Evolutionary conservation across 805 yeast species (phyloP), one percentile per base, ranked within the genome.

Genomic region (Yueomyces sp.): DNA sequence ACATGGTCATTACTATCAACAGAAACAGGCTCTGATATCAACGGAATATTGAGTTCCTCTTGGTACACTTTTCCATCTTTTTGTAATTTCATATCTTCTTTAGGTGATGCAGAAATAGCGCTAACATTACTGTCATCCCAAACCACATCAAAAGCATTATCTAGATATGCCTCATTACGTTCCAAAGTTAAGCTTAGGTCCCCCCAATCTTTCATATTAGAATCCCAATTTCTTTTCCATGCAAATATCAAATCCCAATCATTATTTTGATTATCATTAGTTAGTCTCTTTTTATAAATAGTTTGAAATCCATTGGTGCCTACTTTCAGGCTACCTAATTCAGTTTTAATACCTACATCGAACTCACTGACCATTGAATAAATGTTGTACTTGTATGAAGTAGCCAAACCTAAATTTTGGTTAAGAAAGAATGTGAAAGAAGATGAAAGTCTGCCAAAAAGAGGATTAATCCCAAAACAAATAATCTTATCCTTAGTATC

Each of bases 321-420:
- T 9, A 34, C n/a, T 7, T 6, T 5, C n/a, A 34, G n/a, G 5
- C 26, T 11, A 11, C 12, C 8, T 7, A 9, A 5, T 9, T 34
- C n/a, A 34, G 8, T 2, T 9, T 11, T 34, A 11, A 34, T 7
- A 3, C 98, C 98, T 29, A 92, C 62, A 0, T 90, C 77, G 41
- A 92, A 64, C 57, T 90, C 85, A 43, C 95, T 83, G 50, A 85
- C 83, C 54, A 90, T 88, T 0, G 97, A 90, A 57, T 85, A 90
- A 43, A 86, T 65, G 56, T 92, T 92, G 62, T 92, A 90, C 55
- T 85, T 95, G 55, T 86, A 88, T 45, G 81, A 74, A 4, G 95
- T 83, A 40, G 87, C 77, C 44, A 90, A 79, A 0, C 94, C 81
- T 1, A 34, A 34, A 31, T 75, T 72, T 2, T 77, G 70, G 4